These are phyloP conservation scores for Tardiomyces blankii DNA, from an alignment of 1,139 yeast genomes.

Conservation along the genomic window DNA sequence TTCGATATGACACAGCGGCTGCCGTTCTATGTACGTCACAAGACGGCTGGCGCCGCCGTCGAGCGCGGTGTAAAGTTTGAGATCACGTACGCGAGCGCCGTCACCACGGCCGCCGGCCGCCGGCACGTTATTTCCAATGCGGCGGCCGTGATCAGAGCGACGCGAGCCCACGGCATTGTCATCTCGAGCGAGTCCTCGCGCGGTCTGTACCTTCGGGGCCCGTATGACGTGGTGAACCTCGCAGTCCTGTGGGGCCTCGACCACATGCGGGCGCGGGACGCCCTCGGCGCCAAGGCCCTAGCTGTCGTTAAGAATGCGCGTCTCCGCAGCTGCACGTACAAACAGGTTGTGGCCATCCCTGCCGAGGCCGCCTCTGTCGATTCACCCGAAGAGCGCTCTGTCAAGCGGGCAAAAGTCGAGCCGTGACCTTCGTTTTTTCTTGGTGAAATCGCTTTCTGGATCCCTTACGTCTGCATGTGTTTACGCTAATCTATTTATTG, in stretches of 20 bases:
- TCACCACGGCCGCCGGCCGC: conserved; percentile 28
- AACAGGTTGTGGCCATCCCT: conserved; percentile 20
- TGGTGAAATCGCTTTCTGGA: conserved; percentile 1
- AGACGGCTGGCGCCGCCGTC: conserved; percentile 72
- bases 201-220: conserved; percentile 51
- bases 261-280: conserved; percentile 46
- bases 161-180: conserved; percentile 69
- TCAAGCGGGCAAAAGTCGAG: no score
- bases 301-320: conserved; percentile 61
- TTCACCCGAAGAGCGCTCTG: background rate
- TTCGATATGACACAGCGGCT: conserved; percentile 54
- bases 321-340: conserved; percentile 50
- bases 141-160: conserved; percentile 68
- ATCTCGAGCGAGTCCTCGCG: conserved; percentile 64
- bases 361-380: background rate
- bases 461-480: no score
- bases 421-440: conserved; percentile 1
- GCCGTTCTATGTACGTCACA: conserved; percentile 74
- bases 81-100: conserved; percentile 43
- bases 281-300: conserved; percentile 50
- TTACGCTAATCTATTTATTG: no score
- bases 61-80: conserved; percentile 79
- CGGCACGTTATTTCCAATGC: conserved; percentile 59
- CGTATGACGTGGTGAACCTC: conserved; percentile 58
- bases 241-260: conserved; percentile 62